phyloP scores from a whole-genome alignment of 257 asterid species.

The Jasminum sambac region DNA sequence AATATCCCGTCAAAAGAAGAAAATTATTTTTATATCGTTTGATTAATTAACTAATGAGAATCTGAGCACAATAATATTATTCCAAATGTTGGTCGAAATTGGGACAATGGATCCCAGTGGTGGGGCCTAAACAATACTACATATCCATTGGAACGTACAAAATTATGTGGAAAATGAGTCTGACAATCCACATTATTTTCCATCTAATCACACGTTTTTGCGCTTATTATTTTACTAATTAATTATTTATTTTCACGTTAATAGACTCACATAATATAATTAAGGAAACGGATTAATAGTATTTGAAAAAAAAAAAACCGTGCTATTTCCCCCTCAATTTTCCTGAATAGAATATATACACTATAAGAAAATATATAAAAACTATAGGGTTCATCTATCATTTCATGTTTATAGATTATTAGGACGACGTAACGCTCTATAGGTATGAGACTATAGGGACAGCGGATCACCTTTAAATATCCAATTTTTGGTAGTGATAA shows the following conservation, averaged over 20 bases:
- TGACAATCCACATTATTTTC: conserved; percentile 27
- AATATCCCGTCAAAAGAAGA: too few relatives aligned
- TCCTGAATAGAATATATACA: too few relatives aligned
- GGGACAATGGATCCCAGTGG: conserved; percentile 72
- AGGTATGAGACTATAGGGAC: too few relatives aligned
- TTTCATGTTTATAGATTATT: too few relatives aligned
- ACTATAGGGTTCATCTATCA: too few relatives aligned
- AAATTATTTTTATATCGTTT: too few relatives aligned
- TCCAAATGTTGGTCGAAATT: conserved; percentile 75
- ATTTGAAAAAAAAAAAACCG: too few relatives aligned
- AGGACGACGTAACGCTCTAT: too few relatives aligned
- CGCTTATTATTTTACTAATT: neutral
- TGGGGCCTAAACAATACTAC: conserved; percentile 65
- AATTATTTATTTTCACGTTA: neutral
- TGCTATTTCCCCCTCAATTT: too few relatives aligned
- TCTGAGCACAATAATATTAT: conserved; percentile 69
- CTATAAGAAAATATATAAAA: too few relatives aligned
- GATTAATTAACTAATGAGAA: conserved; percentile 41
- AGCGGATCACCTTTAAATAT: too few relatives aligned
- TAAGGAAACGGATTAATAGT: neutral
- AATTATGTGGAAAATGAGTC: conserved; percentile 18
- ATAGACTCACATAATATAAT: neutral
- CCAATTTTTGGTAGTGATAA: too few relatives aligned
- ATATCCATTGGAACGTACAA: conserved; percentile 54
- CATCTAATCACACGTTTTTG: conserved; percentile 44